phyloP scores from a whole-genome alignment of 2,329 filamentous ascomycete species.

The Dactylella cylindrospora region DNA sequence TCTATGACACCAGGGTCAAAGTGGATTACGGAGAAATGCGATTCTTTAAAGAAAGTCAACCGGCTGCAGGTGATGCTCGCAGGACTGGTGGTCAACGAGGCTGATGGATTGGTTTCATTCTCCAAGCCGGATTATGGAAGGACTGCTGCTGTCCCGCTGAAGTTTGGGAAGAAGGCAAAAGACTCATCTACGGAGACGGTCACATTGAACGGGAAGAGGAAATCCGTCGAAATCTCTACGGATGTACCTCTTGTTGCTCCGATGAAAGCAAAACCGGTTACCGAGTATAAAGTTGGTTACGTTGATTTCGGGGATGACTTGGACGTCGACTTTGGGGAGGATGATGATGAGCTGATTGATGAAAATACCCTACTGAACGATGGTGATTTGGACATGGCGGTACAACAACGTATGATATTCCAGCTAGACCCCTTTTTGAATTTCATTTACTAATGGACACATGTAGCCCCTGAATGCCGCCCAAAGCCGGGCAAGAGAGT shows the following conservation, averaged over 20 bases:
- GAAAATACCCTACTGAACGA: conserved; percentile 84
- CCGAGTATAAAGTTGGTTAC: conserved; percentile 64
- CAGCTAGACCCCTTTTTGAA: neutral
- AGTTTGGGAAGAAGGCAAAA: conserved; percentile 63
- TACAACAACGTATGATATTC: conserved; percentile 70
- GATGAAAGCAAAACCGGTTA: conserved; percentile 52
- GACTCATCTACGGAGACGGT: neutral
- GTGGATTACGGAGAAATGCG: conserved; percentile 53
- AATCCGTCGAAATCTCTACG: conserved; percentile 45
- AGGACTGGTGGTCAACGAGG: conserved; percentile 60
- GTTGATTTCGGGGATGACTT: conserved; percentile 68
- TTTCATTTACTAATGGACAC: conserved; percentile 20
- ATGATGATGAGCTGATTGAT: conserved; percentile 84
- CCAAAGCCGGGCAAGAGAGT: conserved; percentile 86
- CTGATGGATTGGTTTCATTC: conserved; percentile 31
- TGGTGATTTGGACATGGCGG: conserved; percentile 74
- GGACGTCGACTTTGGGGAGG: conserved; percentile 59
- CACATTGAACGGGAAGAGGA: conserved; percentile 2
- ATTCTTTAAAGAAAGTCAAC: conserved; percentile 53
- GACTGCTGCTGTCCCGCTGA: conserved; percentile 55
- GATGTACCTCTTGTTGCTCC: conserved; percentile 40
- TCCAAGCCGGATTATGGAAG: conserved; percentile 56
- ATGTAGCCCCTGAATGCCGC: conserved; percentile 75
- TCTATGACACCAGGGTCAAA: conserved; percentile 70
- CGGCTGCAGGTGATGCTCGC: conserved; percentile 80